Evolutionary conservation across 805 yeast genomes (phyloP), one percentile per base, ranked within the genome.

Genomic region (Candida parachauliodes): DNA sequence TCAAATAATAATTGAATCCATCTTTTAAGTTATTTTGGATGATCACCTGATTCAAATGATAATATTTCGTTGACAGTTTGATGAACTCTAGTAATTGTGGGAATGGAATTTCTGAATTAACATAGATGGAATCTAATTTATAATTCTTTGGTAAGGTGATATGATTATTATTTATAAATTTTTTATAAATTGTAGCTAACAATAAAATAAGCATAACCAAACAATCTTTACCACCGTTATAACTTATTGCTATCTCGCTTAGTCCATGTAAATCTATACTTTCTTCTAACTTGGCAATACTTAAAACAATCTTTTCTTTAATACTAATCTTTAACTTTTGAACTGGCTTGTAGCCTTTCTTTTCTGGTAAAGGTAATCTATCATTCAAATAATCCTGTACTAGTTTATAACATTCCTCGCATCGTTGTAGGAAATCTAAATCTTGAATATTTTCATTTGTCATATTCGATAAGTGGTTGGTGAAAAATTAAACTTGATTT

Each of bases 201-300:
- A 86, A 77, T 4, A 93, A 53, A 11, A 88, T 66, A 39, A 93
- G 70, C 83, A 91, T 79, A 22, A 89, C 97, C 32, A 89, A 75
- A 51, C 98, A 93, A 62, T 93, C 98, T 54, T 93, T 93, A 1
- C 98, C 98, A 8, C 98, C 98, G 55, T 93, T 93, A 59, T 83
- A 93, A 2, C 95, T 84, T 10, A 93, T 69, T 0, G 97, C 83
- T 3, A 85, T 60, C 41, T 83, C 80, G 12, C 56, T 52, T n/a
- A 67, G 47, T 62, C 60, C 60, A 37, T 59, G 63, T 16, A 49
- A 38, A 19, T 57, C 61, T 11, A 64, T 56, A 2, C 65, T 52
- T 2, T 36, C 21, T 7, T 50, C 57, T 32, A 65, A 48, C 32
- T 55, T 57, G 19, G 48, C 51, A 45, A 65, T 49, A 22, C 60